A percentile compares a stretch with the other conserved stretches of the same genome.
Conservation (phyloP, 176 grass and related monocot species). For the Dendrocalamus sinicus region DNA sequence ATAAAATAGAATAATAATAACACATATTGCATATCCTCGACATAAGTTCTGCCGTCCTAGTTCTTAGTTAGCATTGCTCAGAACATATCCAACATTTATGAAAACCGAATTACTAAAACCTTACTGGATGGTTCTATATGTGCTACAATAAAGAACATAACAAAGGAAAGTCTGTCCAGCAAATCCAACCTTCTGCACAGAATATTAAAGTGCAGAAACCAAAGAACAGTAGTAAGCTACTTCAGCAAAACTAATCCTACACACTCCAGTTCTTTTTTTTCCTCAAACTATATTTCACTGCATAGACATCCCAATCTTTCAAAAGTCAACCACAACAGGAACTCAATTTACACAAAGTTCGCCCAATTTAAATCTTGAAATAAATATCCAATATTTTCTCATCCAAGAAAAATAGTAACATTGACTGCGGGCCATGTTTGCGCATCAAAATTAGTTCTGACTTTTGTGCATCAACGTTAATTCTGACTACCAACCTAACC, state of each 20-base stretch:
- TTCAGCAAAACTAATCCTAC: not conserved
- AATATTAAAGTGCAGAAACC: not conserved
- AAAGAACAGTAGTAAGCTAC: not conserved
- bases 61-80: slow-evolving; percentile 6
- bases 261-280: not conserved
- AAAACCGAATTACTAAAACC: not conserved
- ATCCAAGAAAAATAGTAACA: slow-evolving; percentile 21
- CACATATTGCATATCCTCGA: slow-evolving; percentile 7
- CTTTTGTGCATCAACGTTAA: not conserved
- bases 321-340: not conserved
- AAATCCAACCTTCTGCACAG: slow-evolving; percentile 7
- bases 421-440: not conserved
- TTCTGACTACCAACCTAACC: not conserved
- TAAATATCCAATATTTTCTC: slow-evolving; percentile 5
- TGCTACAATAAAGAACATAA: not conserved
- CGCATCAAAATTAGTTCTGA: not conserved
- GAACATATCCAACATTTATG: not conserved
- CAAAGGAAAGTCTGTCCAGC: not conserved
- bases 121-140: slow-evolving; percentile 23
- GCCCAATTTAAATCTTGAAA: not conserved
- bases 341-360: not conserved
- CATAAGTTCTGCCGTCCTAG: not conserved
- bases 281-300: not conserved
- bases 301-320: not conserved
- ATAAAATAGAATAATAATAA: not conserved